Conservation (phyloP, 2,329 filamentous ascomycete genomes). For the Aphanocladium album region DNA sequence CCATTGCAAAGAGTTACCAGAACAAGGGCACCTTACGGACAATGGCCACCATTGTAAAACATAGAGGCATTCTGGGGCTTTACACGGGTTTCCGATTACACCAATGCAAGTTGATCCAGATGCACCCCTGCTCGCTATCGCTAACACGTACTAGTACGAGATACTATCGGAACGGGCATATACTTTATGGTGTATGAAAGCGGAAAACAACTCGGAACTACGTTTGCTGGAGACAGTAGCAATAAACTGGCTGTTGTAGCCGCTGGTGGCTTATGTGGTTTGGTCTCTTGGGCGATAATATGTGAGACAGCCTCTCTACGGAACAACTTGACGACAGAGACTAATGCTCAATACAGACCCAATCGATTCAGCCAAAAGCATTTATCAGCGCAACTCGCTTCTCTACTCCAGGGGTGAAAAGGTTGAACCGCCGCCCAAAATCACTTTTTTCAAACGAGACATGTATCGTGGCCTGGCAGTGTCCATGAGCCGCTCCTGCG, state of each 20-base stretch:
- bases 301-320: slow-evolving; percentile 44
- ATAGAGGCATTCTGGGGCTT: slow-evolving; percentile 66
- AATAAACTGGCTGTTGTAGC: slow-evolving; percentile 73
- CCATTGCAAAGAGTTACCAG: slow-evolving; percentile 64
- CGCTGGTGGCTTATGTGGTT: slow-evolving; percentile 74
- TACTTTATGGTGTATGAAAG: slow-evolving; percentile 91
- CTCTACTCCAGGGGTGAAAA: slow-evolving; percentile 61
- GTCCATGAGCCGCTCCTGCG: slow-evolving; percentile 75
- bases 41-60: slow-evolving; percentile 69
- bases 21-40: slow-evolving; percentile 74
- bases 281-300: slow-evolving; percentile 76
- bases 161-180: slow-evolving; percentile 76
- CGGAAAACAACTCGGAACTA: slow-evolving; percentile 74
- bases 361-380: slow-evolving; percentile 78
- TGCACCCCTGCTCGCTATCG: slow-evolving; percentile 1
- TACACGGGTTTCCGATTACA: slow-evolving; percentile 80
- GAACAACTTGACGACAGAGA: background rate
- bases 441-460: slow-evolving; percentile 69
- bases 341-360: slow-evolving; percentile 41
- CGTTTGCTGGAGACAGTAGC: slow-evolving; percentile 67
- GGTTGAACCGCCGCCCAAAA: slow-evolving; percentile 63
- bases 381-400: slow-evolving; percentile 78
- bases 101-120: slow-evolving; percentile 55
- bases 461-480: slow-evolving; percentile 83
- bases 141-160: slow-evolving; percentile 54